These are phyloP conservation scores for Santalum album DNA, from an alignment of 164 flowering plant genomes.

Conservation along the genomic window DNA sequence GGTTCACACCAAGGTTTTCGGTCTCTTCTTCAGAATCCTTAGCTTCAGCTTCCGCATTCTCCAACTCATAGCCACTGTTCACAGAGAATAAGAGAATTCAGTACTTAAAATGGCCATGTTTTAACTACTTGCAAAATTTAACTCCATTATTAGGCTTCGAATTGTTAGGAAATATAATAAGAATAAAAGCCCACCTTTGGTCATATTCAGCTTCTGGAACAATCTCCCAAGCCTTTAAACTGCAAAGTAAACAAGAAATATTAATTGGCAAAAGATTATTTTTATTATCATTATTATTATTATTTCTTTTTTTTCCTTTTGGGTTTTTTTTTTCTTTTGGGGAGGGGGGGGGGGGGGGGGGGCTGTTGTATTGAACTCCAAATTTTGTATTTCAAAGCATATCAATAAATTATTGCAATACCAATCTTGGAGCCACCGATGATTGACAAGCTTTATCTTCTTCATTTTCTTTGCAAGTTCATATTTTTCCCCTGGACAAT, in stretches of 20 bases:
- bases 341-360: no score
- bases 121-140: no score
- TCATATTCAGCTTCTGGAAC: conserved; percentile 66
- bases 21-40: conserved; percentile 89
- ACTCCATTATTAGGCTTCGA: no score
- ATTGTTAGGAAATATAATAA: no score
- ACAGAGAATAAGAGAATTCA: background rate
- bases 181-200: conserved; percentile 47
- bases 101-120: background rate
- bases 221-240: conserved; percentile 78
- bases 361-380: no score
- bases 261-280: background rate
- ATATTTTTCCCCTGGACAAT: conserved; percentile 79
- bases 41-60: conserved; percentile 75
- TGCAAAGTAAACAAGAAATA: conserved; percentile 24
- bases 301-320: no score
- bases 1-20: conserved; percentile 16
- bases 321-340: no score
- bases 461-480: conserved; percentile 72
- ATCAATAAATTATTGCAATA: conserved; percentile 14
- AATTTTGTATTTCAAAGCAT: no score
- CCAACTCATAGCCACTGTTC: conserved; percentile 82
- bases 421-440: conserved; percentile 96
- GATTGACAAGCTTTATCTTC: conserved; percentile 77
- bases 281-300: no score